Evolutionary conservation across 495 filamentous ascomycete genomes (phyloP).

Genomic region (Aspergillus sclerotioniger): DNA sequence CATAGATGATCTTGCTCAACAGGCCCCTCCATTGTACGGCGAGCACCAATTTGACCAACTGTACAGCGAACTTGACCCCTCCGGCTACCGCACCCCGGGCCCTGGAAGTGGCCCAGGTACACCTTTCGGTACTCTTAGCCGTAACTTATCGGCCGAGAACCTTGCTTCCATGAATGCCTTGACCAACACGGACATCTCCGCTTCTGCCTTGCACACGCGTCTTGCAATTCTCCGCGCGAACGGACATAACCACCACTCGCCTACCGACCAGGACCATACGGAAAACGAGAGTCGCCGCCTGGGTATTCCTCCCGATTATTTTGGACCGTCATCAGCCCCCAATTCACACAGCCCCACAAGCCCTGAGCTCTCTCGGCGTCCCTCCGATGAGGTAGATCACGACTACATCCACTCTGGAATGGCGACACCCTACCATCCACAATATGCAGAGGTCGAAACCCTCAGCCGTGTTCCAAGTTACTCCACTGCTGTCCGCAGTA

Average conservation of each 20-base stretch:
- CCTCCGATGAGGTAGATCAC: slow-evolving; percentile 57
- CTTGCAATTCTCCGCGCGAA: slow-evolving; percentile 55
- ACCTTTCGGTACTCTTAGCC: slow-evolving; percentile 72
- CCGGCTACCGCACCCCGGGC: slow-evolving; percentile 72
- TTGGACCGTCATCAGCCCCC: slow-evolving; percentile 31
- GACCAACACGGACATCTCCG: slow-evolving; percentile 49
- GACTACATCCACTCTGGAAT: slow-evolving; percentile 49
- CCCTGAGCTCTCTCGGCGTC: slow-evolving; percentile 50
- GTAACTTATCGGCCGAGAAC: slow-evolving; percentile 76
- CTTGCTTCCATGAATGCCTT: slow-evolving; percentile 61
- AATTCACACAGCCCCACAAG: slow-evolving; percentile 38
- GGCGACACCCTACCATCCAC: slow-evolving; percentile 61
- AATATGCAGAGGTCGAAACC: slow-evolving; percentile 59
- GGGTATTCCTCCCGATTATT: slow-evolving; percentile 32
- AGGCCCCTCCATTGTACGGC: slow-evolving; percentile 82
- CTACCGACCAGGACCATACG: slow-evolving; percentile 26
- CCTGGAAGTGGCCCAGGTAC: slow-evolving; percentile 69
- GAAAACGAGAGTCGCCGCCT: slow-evolving; percentile 25
- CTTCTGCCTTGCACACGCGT: slow-evolving; percentile 61
- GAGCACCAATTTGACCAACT: slow-evolving; percentile 84
- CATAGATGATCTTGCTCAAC: slow-evolving; percentile 44
- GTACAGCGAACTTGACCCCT: slow-evolving; percentile 78
- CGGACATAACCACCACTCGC: slow-evolving; percentile 22
- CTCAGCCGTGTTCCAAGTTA: slow-evolving; percentile 80
- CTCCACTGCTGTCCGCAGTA: slow-evolving; percentile 66